phyloP scores from a whole-genome alignment of 2,329 filamentous ascomycete species.

The Pseudogymnoascus sp. region DNA sequence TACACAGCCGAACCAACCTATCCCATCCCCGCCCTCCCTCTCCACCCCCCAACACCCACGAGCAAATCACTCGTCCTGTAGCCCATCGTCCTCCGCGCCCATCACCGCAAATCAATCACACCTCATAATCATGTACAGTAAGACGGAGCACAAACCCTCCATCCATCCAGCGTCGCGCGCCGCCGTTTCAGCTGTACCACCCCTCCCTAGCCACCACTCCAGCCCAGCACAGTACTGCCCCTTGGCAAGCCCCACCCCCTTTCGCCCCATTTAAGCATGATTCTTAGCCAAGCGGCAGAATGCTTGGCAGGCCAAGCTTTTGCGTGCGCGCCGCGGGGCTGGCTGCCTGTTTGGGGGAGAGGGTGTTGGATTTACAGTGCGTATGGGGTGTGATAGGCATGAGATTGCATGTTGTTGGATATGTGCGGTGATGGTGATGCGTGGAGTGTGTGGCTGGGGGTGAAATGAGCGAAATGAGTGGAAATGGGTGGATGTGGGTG shows the following conservation, averaged over 20 bases:
- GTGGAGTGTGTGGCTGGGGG: background rate
- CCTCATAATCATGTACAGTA: background rate
- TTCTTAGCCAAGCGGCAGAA: slow-evolving; percentile 1
- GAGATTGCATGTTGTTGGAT: background rate
- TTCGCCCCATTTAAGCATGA: slow-evolving; percentile 1
- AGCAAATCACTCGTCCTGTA: background rate
- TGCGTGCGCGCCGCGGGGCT: background rate
- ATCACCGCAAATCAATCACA: background rate
- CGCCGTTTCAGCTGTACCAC: background rate
- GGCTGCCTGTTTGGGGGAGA: background rate
- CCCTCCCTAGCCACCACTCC: background rate
- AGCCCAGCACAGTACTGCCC: background rate
- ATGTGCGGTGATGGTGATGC: background rate
- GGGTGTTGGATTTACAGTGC: background rate
- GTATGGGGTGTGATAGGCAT: background rate
- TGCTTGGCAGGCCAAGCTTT: slow-evolving; percentile 1
- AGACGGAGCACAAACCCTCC: background rate
- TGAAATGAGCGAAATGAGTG: background rate
- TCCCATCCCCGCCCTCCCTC: background rate
- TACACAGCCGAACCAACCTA: background rate
- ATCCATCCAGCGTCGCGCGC: background rate
- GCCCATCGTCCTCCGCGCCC: background rate
- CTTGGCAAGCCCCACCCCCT: background rate
- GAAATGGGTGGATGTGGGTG: background rate
- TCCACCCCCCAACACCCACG: background rate